phyloP scores from a whole-genome alignment of 108 stramenopile species.

The Pseudonitzschia pungens region DNA sequence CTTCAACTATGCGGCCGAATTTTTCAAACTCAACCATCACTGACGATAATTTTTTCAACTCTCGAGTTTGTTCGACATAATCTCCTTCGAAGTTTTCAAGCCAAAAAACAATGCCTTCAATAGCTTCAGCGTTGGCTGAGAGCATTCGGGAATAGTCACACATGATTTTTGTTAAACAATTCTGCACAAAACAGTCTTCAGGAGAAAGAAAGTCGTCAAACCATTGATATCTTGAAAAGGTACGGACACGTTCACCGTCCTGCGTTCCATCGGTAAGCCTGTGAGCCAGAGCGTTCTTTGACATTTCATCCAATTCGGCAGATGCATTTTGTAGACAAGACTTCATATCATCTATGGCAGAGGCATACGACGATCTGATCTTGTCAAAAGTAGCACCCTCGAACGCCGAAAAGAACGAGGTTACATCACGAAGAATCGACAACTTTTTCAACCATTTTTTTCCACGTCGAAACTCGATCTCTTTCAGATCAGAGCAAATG shows the following conservation, averaged over 20 bases:
- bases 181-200: slow-evolving; percentile 31
- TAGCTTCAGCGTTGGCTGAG: neutral
- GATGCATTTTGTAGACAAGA: neutral
- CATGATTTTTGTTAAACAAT: slow-evolving; percentile 3
- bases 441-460: neutral
- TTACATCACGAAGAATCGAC: neutral
- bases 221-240: slow-evolving; percentile 1
- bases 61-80: neutral
- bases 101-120: neutral
- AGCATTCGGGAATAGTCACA: neutral
- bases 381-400: neutral
- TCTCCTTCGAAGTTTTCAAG: neutral
- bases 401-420: neutral
- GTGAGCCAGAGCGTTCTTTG: neutral
- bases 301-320: neutral
- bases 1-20: neutral
- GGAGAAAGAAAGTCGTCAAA: slow-evolving; percentile 28
- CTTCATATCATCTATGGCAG: slow-evolving; percentile 1
- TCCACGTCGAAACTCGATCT: neutral
- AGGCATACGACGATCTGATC: neutral
- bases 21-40: neutral
- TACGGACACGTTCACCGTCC: slow-evolving; percentile 13
- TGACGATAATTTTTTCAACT: neutral
- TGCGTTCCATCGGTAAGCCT: slow-evolving; percentile 14
- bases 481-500: slow-evolving; percentile 1